Evolutionary conservation across 352 stramenopile species (phyloP).

Genomic region (Globisporangium spinosum): DNA sequence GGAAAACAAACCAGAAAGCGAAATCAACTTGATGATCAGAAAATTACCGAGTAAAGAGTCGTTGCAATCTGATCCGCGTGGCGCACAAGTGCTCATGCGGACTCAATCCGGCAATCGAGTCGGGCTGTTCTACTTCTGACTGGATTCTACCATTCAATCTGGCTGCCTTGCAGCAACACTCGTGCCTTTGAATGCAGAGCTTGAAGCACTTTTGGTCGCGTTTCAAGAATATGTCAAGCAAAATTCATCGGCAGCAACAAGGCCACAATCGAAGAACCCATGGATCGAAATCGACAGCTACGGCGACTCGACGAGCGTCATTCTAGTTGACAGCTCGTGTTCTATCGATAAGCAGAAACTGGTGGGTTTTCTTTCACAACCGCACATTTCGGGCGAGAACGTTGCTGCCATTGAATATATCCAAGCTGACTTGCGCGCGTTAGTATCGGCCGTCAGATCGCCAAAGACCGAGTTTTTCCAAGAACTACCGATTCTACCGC

Average conservation of each 20-base stretch:
- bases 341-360: conserved; percentile 4
- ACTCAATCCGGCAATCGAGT: neutral
- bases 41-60: neutral
- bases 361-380: neutral
- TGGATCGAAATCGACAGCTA: neutral
- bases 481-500: neutral
- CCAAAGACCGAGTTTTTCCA: conserved; percentile 17
- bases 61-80: neutral
- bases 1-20: neutral
- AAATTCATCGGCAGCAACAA: neutral
- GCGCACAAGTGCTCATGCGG: neutral
- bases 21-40: conserved; percentile 2
- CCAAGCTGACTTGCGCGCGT: neutral
- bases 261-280: neutral
- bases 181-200: neutral
- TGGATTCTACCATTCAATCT: neutral
- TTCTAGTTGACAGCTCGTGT: neutral
- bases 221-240: neutral
- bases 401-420: neutral
- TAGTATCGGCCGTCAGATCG: neutral
- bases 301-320: neutral
- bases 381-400: neutral
- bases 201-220: neutral
- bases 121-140: conserved; percentile 8
- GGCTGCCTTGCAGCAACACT: neutral